Evolutionary conservation across 768 basidiomycete species (phyloP).

Genomic region (Pulveroboletus sp.): DNA sequence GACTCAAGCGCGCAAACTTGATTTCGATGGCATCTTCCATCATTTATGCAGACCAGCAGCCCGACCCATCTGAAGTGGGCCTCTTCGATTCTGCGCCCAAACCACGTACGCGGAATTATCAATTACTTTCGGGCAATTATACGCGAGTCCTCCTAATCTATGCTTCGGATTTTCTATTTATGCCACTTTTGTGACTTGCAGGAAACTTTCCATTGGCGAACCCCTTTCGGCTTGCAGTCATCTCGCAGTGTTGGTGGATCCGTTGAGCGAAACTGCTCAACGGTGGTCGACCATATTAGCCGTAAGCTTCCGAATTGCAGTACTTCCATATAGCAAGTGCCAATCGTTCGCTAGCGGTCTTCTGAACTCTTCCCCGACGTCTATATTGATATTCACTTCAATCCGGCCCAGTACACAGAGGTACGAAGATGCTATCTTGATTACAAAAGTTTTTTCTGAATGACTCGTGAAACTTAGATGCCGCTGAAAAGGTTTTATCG

Average conservation of each 20-base stretch:
- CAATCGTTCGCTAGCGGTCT: slow-evolving; percentile 11
- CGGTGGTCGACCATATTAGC: slow-evolving; percentile 78
- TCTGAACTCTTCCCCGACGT: slow-evolving; percentile 52
- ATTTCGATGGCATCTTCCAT: slow-evolving; percentile 67
- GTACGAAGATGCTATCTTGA: slow-evolving; percentile 35
- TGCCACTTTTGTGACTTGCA: slow-evolving; percentile 24
- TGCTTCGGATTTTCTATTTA: neutral
- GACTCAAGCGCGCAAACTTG: slow-evolving; percentile 52
- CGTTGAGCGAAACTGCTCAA: slow-evolving; percentile 79
- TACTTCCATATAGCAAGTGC: neutral
- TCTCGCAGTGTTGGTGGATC: slow-evolving; percentile 74
- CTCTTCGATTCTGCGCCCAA: slow-evolving; percentile 62
- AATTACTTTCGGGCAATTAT: slow-evolving; percentile 51
- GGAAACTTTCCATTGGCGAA: slow-evolving; percentile 68
- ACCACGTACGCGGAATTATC: slow-evolving; percentile 59
- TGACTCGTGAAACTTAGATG: slow-evolving; percentile 41
- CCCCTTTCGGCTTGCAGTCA: slow-evolving; percentile 61
- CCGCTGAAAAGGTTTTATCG: slow-evolving; percentile 93
- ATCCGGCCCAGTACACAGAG: slow-evolving; percentile 64
- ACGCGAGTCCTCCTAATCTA: slow-evolving; percentile 46
- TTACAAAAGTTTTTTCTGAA: neutral
- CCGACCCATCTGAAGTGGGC: slow-evolving; percentile 68
- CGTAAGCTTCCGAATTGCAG: slow-evolving; percentile 37
- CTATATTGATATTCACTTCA: slow-evolving; percentile 73
- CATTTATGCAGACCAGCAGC: slow-evolving; percentile 62